phyloP scores from a whole-genome alignment of 2,329 filamentous ascomycete species.

The Colletotrichum plurivorum region DNA sequence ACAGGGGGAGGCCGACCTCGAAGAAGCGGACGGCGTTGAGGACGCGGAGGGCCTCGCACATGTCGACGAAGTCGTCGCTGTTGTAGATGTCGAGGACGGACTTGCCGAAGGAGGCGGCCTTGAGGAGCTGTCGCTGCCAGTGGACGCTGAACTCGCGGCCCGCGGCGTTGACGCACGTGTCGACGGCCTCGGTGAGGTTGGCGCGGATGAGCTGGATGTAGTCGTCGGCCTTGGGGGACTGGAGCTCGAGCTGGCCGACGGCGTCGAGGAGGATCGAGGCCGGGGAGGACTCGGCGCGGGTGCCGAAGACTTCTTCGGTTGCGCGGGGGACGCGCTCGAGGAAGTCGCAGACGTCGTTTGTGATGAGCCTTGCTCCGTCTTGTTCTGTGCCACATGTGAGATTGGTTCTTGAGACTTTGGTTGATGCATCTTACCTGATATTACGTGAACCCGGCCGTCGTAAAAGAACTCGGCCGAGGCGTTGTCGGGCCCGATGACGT shows the following conservation, averaged over 20 bases:
- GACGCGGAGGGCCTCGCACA: slow-evolving; percentile 94
- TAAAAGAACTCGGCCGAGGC: slow-evolving; percentile 86
- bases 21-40: slow-evolving; percentile 94
- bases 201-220: slow-evolving; percentile 95
- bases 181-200: slow-evolving; percentile 91
- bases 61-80: slow-evolving; percentile 98
- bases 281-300: slow-evolving; percentile 89
- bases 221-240: slow-evolving; percentile 97
- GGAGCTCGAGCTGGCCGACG: slow-evolving; percentile 89
- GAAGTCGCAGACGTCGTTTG: slow-evolving; percentile 96
- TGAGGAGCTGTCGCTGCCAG: slow-evolving; percentile 97
- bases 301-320: slow-evolving; percentile 89
- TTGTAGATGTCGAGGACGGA: slow-evolving; percentile 98
- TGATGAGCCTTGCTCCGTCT: slow-evolving; percentile 91
- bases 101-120: slow-evolving; percentile 97
- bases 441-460: slow-evolving; percentile 89
- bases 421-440: slow-evolving; percentile 75
- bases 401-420: background rate
- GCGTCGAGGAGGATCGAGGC: slow-evolving; percentile 95
- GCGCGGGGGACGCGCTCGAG: slow-evolving; percentile 92
- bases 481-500: slow-evolving; percentile 89
- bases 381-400: slow-evolving; percentile 60
- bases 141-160: slow-evolving; percentile 91
- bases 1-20: slow-evolving; percentile 89
- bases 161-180: slow-evolving; percentile 92